Base-by-base conservation (phyloP, 805 yeast genomes). In the Hermanozyma aechmeae region DNA sequence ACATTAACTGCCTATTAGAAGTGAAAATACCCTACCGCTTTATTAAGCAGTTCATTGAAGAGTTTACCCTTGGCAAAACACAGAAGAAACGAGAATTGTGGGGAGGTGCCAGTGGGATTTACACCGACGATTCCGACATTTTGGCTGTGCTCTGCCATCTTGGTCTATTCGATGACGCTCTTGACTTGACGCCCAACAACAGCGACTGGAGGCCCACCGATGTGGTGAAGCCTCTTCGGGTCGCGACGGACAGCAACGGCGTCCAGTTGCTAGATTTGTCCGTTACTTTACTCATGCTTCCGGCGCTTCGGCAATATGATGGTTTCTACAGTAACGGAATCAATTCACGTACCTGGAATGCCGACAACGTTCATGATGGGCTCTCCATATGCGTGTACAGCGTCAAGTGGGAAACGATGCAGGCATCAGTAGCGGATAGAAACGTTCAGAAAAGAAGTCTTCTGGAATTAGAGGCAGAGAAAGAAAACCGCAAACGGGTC, bases 61-160 rank as follows among this genome's bases (percentile, higher is more conserved):
- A 61, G 58, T 17, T 62, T 73, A 28, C 61, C 58, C 10, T 45
- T 42, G 71, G 79, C 17, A 33, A 34, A 5, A 43, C 44, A 3
- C 38, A 42, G 4, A 31, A 33, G 12, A 46, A 43, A 20, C 58
- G 74, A 28, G 67, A 70, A 26, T 38, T 86, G 2, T 89, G 97
- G 97, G 98, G 98, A 2, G 68, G 68, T 2, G 48, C 48, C 9
- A 71, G 87, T 2, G 95, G 87, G 25, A 63, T 92, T 1, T 92
- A 89, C 53, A 83, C 96, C 0, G 97, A 92, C 53, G 98, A 89
- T 51, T 80, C 95, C 1, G 95, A 89, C 51, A 58, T 87, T 2
- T 65, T 89, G 21, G 65, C 82, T 4, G 79, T 77, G 0, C 56
- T 89, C 29, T 69, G 73, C 37, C 97, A 92, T 44, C 59, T 76